These are phyloP conservation scores for Leptographium flavum DNA, from an alignment of 2,329 filamentous ascomycete genomes.

Conservation along the genomic window DNA sequence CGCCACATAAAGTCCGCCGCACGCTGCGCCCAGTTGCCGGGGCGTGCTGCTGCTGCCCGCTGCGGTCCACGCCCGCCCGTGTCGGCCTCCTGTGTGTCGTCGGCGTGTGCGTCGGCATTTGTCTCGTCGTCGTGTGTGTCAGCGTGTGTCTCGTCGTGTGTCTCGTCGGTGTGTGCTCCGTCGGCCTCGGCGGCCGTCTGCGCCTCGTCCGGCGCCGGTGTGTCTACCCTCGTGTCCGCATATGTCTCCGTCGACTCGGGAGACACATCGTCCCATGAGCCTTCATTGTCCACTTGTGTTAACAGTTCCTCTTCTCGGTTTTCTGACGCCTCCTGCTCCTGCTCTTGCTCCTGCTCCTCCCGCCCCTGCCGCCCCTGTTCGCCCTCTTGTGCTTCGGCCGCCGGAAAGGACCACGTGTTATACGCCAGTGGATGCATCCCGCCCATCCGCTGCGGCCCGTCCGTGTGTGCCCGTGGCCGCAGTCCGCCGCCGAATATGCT, in stretches of 20 bases:
- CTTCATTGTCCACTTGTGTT: too few relatives aligned
- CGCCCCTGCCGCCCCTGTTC: too few relatives aligned
- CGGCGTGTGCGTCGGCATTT: not conserved
- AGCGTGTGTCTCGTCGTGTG: not conserved
- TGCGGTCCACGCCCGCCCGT: too few relatives aligned
- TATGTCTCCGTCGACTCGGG: too few relatives aligned
- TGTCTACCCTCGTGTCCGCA: too few relatives aligned
- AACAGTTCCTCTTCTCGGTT: too few relatives aligned
- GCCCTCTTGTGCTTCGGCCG: too few relatives aligned
- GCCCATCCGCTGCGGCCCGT: slow-evolving; percentile 33
- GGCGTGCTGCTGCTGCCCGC: slow-evolving; percentile 9
- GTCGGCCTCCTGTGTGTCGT: not conserved
- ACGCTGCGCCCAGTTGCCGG: slow-evolving; percentile 24
- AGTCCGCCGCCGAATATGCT: slow-evolving; percentile 2
- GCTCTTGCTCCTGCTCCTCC: too few relatives aligned
- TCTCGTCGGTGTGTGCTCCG: not conserved
- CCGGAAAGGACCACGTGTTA: slow-evolving; percentile 48
- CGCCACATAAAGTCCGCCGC: slow-evolving; percentile 50
- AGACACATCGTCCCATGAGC: too few relatives aligned
- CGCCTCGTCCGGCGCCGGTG: not conserved
- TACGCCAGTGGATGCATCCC: slow-evolving; percentile 38
- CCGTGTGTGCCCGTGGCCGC: slow-evolving; percentile 40
- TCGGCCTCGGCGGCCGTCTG: not conserved
- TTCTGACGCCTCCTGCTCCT: too few relatives aligned
- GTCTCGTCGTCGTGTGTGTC: too few relatives aligned